Percentiles rank a stretch among this genome's conserved stretches.
phyloP scores from a whole-genome alignment of 208 protist species.

The Trichomonas gallinae region DNA sequence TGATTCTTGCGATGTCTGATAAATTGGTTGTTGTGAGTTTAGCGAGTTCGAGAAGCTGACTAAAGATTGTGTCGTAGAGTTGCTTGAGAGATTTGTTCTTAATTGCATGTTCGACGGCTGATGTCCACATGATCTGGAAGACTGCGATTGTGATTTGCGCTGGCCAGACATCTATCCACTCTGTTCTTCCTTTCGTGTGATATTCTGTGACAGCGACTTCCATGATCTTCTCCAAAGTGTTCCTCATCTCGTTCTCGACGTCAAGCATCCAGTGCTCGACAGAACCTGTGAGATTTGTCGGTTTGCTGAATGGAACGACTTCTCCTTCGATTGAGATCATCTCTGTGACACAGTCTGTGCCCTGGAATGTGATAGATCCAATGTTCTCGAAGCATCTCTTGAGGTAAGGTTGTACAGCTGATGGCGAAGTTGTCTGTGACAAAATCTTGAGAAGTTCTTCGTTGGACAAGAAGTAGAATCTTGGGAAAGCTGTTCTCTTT shows the following conservation, averaged over 20 bases:
- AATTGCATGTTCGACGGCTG: constrained; percentile 66
- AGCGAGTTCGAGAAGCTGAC: constrained; percentile 53
- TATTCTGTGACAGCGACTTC: constrained; percentile 46
- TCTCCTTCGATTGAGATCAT: constrained; percentile 23
- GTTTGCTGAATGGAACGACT: not conserved
- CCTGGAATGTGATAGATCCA: not conserved
- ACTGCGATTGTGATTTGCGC: constrained; percentile 71
- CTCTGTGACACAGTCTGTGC: constrained; percentile 64
- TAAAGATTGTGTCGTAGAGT: not conserved
- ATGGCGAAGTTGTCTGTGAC: constrained; percentile 38
- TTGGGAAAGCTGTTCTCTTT: constrained; percentile 57
- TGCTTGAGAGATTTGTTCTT: not conserved
- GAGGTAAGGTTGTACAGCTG: constrained; percentile 16
- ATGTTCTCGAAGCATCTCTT: constrained; percentile 14
- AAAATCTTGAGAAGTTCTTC: constrained; percentile 72
- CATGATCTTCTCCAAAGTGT: constrained; percentile 54
- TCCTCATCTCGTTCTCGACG: constrained; percentile 73
- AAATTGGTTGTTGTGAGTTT: constrained; percentile 63
- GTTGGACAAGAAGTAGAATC: constrained; percentile 73
- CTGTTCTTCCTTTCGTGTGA: constrained; percentile 33
- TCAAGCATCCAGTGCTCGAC: constrained; percentile 90
- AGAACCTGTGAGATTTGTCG: constrained; percentile 30
- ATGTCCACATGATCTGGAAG: constrained; percentile 73
- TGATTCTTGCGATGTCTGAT: constrained; percentile 64
- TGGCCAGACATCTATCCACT: constrained; percentile 74